These are phyloP conservation scores for Crucihimalaya himalaica DNA, from an alignment of 345 rosid genomes.

Conservation along the genomic window DNA sequence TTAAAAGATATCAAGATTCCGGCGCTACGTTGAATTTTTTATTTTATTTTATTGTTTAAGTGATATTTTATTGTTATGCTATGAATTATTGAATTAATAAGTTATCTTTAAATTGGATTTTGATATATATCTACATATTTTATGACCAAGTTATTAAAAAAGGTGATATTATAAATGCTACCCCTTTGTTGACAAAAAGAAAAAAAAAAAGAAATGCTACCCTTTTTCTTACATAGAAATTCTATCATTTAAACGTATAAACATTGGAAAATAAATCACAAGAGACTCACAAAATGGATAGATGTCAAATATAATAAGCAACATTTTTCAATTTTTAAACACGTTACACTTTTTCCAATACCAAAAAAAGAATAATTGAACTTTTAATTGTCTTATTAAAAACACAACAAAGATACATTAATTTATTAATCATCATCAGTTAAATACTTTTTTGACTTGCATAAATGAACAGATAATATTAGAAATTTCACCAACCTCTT, in stretches of 20 bases:
- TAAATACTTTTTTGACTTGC: slow-evolving; percentile 16
- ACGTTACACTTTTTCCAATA: slow-evolving; percentile 3
- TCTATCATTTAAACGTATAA: background rate
- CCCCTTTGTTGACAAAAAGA: no score
- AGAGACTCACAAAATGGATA: background rate
- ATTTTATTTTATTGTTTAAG: no score
- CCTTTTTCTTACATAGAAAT: no score
- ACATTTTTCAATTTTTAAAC: background rate
- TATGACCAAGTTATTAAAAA: no score
- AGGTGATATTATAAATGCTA: no score
- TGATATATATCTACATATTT: no score
- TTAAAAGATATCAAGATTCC: no score
- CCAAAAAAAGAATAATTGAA: background rate
- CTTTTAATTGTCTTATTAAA: background rate
- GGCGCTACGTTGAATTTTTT: no score
- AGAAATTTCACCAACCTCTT: slow-evolving; percentile 22
- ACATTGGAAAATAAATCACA: background rate
- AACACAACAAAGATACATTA: background rate
- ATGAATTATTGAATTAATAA: no score
- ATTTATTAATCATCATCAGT: background rate
- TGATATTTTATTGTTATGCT: no score
- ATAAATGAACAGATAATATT: background rate
- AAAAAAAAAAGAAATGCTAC: no score
- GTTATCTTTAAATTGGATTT: no score
- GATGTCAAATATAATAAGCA: slow-evolving; percentile 7